Base-by-base conservation (phyloP, 495 filamentous ascomycete genomes). In the Bathelium albidoporum region DNA sequence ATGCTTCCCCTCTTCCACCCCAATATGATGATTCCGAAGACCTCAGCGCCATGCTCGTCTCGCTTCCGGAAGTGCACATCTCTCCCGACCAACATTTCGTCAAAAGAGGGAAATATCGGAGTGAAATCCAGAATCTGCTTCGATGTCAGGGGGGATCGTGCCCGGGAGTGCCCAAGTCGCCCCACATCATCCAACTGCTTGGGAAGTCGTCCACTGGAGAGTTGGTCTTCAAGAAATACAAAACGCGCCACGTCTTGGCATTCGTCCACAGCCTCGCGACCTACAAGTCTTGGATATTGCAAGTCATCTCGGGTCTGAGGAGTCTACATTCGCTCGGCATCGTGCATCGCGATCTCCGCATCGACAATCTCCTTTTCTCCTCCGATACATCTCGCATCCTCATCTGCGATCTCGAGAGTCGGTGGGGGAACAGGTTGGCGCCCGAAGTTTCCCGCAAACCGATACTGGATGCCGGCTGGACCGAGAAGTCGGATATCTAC, bases 101-200 rank as follows among this genome's bases (percentile, higher is more conserved):
- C 49, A 74, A 74, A 59, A 69, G 69, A 59, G 58, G 65, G 20
- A 72, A 72, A 65, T 74, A 74, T 59, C 39, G 60, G 34, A 70
- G 65, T 55, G 72, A 74, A 60, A 71, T 73, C 31, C 31, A 61
- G 18, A 74, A 72, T 36, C 67, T 74, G 36, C 31, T 74, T 5
- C 59, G 32, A 20, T 72, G 68, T 60, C 70, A 74, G 32, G 65
- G 70, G 12, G 72, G 70, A 32, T 62, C 67, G n/a, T 67, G 65
- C 34, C 70, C 71, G n/a, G 69, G 70, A 16, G 18, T 44, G 14
- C 59, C 60, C 12, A 11, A 44, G 0, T 72, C 70, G 34, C 60
- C 61, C 0, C 64, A 71, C 36, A 32, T 72, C 7, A 53, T 72
- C 32, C 69, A 26, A 26, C 70, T 72, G 16, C 67, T 72, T 26